Percentiles rank a stretch among this genome's conserved stretches.
Conservation (phyloP, 2,329 filamentous ascomycete genomes). For the Daldinia sp. region DNA sequence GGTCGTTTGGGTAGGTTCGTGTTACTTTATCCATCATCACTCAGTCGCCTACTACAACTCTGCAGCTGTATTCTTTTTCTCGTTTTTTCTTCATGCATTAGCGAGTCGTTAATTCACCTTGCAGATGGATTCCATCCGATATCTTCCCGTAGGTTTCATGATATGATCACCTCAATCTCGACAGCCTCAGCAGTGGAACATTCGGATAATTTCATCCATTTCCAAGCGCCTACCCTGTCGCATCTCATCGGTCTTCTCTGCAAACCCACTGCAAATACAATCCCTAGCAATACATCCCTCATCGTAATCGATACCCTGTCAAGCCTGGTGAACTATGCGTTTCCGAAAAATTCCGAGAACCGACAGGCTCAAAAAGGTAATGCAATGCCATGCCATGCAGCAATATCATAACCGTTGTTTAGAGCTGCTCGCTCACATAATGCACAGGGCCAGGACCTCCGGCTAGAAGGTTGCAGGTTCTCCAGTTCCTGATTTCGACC, state of each 20-base stretch:
- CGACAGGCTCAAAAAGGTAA: slow-evolving; percentile 55
- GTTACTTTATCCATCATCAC: slow-evolving; percentile 17
- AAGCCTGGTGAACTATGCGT: slow-evolving; percentile 79
- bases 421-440: slow-evolving; percentile 14
- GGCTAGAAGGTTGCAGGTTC: slow-evolving; percentile 62
- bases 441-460: slow-evolving; percentile 50
- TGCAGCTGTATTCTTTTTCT: not conserved
- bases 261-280: slow-evolving; percentile 72
- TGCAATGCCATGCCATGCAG: slow-evolving; percentile 58
- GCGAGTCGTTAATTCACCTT: slow-evolving; percentile 33
- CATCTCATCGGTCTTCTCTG: slow-evolving; percentile 81
- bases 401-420: not conserved
- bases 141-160: slow-evolving; percentile 54
- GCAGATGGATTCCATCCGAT: slow-evolving; percentile 61
- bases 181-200: slow-evolving; percentile 20
- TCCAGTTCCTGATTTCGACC: slow-evolving; percentile 75
- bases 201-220: slow-evolving; percentile 59
- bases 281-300: slow-evolving; percentile 72
- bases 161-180: slow-evolving; percentile 44
- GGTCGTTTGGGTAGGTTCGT: slow-evolving; percentile 83
- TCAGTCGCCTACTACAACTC: slow-evolving; percentile 24
- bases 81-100: slow-evolving; percentile 3
- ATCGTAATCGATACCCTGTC: slow-evolving; percentile 85
- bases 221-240: slow-evolving; percentile 70
- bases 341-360: slow-evolving; percentile 69